phyloP scores from a whole-genome alignment of 345 rosid genomes.

The Isatis tinctoria region DNA sequence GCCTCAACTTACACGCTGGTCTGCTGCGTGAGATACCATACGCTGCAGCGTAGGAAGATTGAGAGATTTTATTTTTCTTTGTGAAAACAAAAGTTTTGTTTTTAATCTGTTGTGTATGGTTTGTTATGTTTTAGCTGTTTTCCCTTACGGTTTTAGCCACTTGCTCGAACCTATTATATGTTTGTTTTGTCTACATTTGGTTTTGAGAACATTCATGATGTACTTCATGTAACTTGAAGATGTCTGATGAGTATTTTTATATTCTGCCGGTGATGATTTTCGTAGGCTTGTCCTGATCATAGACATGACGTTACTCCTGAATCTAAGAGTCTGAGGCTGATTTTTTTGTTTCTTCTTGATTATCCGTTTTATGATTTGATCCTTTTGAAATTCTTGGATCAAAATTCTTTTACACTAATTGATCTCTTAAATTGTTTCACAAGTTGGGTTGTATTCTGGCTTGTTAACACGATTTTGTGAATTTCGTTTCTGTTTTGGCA shows the following conservation, averaged over 20 bases:
- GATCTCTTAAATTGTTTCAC: neutral
- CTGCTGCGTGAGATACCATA: conserved; percentile 26
- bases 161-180: no score
- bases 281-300: conserved; percentile 44
- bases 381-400: neutral
- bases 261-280: conserved; percentile 36
- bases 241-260: neutral
- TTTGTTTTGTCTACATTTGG: no score
- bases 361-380: neutral
- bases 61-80: conserved; percentile 4
- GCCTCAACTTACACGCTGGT: conserved; percentile 38
- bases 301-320: conserved; percentile 24
- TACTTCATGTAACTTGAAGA: neutral
- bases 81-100: neutral
- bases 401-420: neutral
- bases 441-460: neutral
- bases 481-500: conserved; percentile 14
- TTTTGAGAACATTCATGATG: neutral
- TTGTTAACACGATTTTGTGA: neutral
- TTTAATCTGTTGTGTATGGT: neutral
- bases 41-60: conserved; percentile 37
- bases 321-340: conserved; percentile 28
- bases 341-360: neutral
- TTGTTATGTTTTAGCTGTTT: neutral
- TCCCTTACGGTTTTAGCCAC: neutral